These are phyloP conservation scores for Aspergillus ustus DNA, from an alignment of 2,329 filamentous ascomycete species.

Conservation along the genomic window DNA sequence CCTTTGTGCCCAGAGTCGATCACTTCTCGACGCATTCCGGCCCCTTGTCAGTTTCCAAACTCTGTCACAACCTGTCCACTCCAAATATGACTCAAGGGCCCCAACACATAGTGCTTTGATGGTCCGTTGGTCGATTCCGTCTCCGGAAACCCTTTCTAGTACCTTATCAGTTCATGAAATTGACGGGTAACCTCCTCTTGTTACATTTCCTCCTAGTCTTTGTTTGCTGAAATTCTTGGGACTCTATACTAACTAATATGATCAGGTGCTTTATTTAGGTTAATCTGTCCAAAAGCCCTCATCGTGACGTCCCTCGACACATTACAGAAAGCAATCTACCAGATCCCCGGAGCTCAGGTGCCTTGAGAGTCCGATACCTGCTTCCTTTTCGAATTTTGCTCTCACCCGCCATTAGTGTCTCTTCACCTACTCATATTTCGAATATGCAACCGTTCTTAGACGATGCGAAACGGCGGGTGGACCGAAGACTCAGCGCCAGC, in stretches of 20 bases:
- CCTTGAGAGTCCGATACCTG: constrained; percentile 1
- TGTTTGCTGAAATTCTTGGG: neutral
- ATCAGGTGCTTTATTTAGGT: constrained; percentile 18
- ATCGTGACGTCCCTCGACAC: constrained; percentile 19
- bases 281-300: constrained; percentile 5
- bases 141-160: constrained; percentile 2
- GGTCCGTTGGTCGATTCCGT: constrained; percentile 3
- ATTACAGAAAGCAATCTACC: constrained; percentile 13
- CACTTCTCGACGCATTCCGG: constrained; percentile 18
- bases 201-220: constrained; percentile 7
- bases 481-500: constrained; percentile 46
- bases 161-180: constrained; percentile 20
- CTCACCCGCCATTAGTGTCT: constrained; percentile 2
- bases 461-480: constrained; percentile 47
- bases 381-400: neutral
- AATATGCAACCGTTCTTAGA: constrained; percentile 45
- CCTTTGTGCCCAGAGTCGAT: constrained; percentile 18
- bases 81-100: constrained; percentile 17
- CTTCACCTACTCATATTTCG: constrained; percentile 1
- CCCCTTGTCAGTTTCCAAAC: constrained; percentile 13
- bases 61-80: constrained; percentile 9
- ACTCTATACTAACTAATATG: constrained; percentile 15
- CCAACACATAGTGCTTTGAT: constrained; percentile 18
- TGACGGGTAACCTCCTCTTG: constrained; percentile 13
- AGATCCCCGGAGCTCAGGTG: constrained; percentile 18